These are phyloP conservation scores for Hymenoscyphus linearis DNA, from an alignment of 2,329 filamentous ascomycete genomes.

Conservation along the genomic window DNA sequence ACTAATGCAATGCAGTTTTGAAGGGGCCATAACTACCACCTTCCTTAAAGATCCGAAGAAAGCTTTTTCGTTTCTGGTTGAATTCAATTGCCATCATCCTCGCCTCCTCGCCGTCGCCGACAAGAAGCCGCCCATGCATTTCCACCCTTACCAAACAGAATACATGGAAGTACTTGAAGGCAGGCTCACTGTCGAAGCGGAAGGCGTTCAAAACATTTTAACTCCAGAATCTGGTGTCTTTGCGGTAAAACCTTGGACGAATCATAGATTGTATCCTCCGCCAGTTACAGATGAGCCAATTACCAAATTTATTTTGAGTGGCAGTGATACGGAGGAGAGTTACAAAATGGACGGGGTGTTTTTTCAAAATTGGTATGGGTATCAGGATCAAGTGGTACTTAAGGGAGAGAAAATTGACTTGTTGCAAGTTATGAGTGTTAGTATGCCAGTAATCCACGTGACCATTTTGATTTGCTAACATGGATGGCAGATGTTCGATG, in stretches of 20 bases:
- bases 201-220: slow-evolving; percentile 24
- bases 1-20: not conserved
- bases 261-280: slow-evolving; percentile 26
- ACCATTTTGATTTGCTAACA: not conserved
- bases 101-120: not conserved
- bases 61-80: not conserved
- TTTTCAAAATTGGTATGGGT: slow-evolving; percentile 36
- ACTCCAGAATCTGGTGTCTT: slow-evolving; percentile 31
- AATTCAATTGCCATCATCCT: not conserved
- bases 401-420: not conserved
- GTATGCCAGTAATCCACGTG: not conserved
- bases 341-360: slow-evolving; percentile 33
- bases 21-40: slow-evolving; percentile 1
- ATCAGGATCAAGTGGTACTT: slow-evolving; percentile 1
- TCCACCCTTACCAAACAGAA: slow-evolving; percentile 33
- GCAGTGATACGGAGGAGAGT: slow-evolving; percentile 23
- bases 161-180: slow-evolving; percentile 30
- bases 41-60: not conserved
- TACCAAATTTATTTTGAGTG: slow-evolving; percentile 23
- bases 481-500: slow-evolving; percentile 4
- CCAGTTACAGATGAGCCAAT: slow-evolving; percentile 18
- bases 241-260: slow-evolving; percentile 20
- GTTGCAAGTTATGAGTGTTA: slow-evolving; percentile 3
- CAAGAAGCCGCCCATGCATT: slow-evolving; percentile 25
- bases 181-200: slow-evolving; percentile 28